Percentiles rank a stretch among this genome's conserved stretches.
Conservation (phyloP, 768 basidiomycete genomes). For the Mycena galericulata region DNA sequence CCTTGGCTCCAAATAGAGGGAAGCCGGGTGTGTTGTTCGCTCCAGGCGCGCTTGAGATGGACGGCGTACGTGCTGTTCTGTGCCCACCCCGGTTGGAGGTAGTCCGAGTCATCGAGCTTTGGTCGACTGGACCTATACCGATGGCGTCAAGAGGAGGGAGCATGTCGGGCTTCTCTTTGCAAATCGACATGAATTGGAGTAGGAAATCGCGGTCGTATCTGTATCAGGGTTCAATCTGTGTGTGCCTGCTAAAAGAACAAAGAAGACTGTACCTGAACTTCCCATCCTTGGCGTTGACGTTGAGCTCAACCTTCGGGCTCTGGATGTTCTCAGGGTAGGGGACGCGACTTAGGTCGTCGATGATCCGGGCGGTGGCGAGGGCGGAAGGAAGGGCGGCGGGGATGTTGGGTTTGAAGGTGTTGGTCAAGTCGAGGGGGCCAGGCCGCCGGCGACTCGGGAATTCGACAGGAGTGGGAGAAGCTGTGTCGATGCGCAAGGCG, state of each 20-base stretch:
- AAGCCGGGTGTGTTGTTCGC: conserved; percentile 50
- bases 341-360: conserved; percentile 83
- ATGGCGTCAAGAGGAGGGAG: conserved; percentile 92
- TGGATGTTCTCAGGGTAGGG: conserved; percentile 86
- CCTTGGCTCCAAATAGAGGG: conserved; percentile 60
- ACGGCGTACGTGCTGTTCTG: conserved; percentile 58
- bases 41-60: conserved; percentile 44
- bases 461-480: conserved; percentile 53
- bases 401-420: conserved; percentile 56
- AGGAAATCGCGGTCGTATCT: conserved; percentile 99
- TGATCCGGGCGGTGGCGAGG: conserved; percentile 84
- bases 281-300: conserved; percentile 84
- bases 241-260: not conserved
- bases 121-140: conserved; percentile 85
- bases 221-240: not conserved
- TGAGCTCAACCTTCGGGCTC: conserved; percentile 88
- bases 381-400: conserved; percentile 69
- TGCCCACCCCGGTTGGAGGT: conserved; percentile 78
- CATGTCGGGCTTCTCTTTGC: conserved; percentile 94
- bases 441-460: conserved; percentile 64
- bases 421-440: conserved; percentile 78
- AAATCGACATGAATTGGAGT: conserved; percentile 94
- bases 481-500: conserved; percentile 74
- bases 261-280: conserved; percentile 78
- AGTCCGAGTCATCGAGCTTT: conserved; percentile 59